Conservation (phyloP, 2,329 filamentous ascomycete species). For the Dactylonectria estremocensis region DNA sequence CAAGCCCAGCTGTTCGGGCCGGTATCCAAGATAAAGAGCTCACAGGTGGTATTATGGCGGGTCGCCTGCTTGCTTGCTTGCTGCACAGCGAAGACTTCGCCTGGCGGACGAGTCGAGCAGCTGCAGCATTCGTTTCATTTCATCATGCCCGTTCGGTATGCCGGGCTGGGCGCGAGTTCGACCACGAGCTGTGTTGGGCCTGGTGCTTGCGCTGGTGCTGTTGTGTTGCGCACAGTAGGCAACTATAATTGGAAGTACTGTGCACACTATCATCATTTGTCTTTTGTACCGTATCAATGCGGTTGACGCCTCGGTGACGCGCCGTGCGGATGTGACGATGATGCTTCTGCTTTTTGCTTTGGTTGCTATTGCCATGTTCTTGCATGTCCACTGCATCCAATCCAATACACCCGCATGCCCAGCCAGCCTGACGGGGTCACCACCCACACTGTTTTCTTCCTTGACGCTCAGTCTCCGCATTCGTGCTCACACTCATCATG, state of each 20-base stretch:
- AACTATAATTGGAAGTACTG: too few species aligned
- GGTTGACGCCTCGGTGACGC: not conserved
- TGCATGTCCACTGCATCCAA: not conserved
- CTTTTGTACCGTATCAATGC: too few species aligned
- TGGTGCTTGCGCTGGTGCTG: too few species aligned
- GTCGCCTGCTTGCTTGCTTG: too few species aligned
- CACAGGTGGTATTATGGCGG: not conserved
- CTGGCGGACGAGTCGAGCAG: not conserved
- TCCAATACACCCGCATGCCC: not conserved
- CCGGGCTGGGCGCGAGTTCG: not conserved
- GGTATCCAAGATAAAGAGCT: not conserved
- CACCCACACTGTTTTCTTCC: not conserved
- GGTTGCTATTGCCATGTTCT: not conserved
- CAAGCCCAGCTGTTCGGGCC: not conserved
- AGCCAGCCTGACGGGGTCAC: conserved; percentile 16
- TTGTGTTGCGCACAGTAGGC: too few species aligned
- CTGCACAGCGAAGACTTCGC: not conserved
- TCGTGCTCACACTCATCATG: not conserved
- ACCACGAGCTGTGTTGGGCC: too few species aligned
- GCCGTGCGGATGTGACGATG: not conserved
- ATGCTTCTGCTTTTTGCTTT: not conserved
- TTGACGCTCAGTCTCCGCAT: not conserved
- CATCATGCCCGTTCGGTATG: not conserved
- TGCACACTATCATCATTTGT: too few species aligned
- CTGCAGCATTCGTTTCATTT: conserved; percentile 2